These are phyloP conservation scores for Leccinum boreale DNA, from an alignment of 768 basidiomycete genomes.

Conservation along the genomic window DNA sequence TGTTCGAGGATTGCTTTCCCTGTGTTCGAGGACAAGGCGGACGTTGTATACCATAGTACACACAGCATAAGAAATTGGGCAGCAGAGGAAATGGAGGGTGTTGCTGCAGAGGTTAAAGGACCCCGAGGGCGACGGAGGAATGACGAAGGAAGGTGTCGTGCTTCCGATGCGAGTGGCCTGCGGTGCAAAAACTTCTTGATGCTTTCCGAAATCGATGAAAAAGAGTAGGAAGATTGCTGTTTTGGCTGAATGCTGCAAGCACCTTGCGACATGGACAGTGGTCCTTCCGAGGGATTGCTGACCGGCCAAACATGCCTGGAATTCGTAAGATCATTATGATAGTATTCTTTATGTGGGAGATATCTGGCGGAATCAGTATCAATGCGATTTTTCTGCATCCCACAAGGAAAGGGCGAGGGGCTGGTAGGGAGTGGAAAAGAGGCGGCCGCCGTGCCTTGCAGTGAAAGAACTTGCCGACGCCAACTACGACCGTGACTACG, in stretches of 20 bases:
- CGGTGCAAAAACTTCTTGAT: conserved; percentile 20
- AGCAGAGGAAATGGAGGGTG: conserved; percentile 27
- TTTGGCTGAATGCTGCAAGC: conserved; percentile 5
- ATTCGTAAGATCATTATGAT: conserved; percentile 12
- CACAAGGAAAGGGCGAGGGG: conserved; percentile 3
- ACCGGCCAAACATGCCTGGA: conserved; percentile 23
- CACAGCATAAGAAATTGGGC: conserved; percentile 76
- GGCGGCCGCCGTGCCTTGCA: not conserved
- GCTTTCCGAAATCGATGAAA: conserved; percentile 10
- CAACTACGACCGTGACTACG: not conserved
- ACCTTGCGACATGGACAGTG: conserved; percentile 7
- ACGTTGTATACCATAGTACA: conserved; percentile 88
- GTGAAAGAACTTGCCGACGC: not conserved
- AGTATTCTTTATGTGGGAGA: conserved; percentile 16
- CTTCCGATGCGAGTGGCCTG: conserved; percentile 10
- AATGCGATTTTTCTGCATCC: conserved; percentile 21
- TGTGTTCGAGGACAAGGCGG: conserved; percentile 93
- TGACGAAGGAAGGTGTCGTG: conserved; percentile 20
- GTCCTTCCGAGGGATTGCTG: conserved; percentile 15
- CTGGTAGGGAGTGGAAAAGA: not conserved
- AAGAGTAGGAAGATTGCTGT: conserved; percentile 5
- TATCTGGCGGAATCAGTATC: conserved; percentile 13
- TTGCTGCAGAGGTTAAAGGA: conserved; percentile 14
- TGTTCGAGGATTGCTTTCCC: conserved; percentile 92
- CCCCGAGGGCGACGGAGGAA: conserved; percentile 23